A percentile compares a stretch with the other conserved stretches of the same genome.
Conservation (phyloP, 2,329 filamentous ascomycete species). For the Rhinocladiella similis region DNA sequence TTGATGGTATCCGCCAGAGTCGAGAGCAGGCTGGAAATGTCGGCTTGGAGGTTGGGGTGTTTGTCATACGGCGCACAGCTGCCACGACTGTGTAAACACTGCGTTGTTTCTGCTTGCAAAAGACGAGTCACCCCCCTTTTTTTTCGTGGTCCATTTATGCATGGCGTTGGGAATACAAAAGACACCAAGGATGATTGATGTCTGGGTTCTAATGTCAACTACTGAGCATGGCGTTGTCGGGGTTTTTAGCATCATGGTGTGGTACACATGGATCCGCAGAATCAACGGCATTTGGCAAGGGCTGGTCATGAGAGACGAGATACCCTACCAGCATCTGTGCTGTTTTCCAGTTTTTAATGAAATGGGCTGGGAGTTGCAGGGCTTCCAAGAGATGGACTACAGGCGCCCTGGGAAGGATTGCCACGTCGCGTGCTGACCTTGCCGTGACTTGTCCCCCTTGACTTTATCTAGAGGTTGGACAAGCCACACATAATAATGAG, state of each 20-base stretch:
- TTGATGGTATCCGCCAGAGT: slow-evolving; percentile 57
- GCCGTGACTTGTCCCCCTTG: background rate
- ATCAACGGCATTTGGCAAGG: no score
- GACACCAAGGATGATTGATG: background rate
- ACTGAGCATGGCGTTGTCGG: background rate
- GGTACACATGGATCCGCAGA: background rate
- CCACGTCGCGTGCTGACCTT: no score
- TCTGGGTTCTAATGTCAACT: background rate
- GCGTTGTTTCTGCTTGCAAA: slow-evolving; percentile 1
- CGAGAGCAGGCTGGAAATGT: slow-evolving; percentile 41
- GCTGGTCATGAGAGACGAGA: background rate
- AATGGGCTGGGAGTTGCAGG: background rate
- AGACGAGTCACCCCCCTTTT: background rate
- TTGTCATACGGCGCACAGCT: slow-evolving; percentile 45
- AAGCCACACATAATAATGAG: no score
- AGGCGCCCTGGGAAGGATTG: no score
- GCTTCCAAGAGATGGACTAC: no score
- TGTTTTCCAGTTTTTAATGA: background rate
- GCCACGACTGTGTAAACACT: slow-evolving; percentile 8
- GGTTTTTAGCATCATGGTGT: background rate
- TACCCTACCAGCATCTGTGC: background rate
- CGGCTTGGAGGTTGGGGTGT: slow-evolving; percentile 50
- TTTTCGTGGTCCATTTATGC: background rate
- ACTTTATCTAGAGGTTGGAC: background rate
- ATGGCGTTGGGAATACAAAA: background rate